Evolutionary conservation across 805 yeast genomes (phyloP).

Genomic region (Yueomyces sinensis): DNA sequence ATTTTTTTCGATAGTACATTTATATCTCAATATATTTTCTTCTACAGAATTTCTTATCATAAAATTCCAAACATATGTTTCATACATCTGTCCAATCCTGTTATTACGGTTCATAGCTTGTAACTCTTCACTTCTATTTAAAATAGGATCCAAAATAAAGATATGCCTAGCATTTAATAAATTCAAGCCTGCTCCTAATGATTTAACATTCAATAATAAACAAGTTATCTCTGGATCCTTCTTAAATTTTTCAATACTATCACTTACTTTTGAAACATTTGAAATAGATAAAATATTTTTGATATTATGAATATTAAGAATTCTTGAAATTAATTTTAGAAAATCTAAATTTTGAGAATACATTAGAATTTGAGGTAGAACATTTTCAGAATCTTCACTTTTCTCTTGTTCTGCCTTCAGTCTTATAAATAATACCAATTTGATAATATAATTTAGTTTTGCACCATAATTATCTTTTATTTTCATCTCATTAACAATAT

Average conservation of each 20-base stretch:
- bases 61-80: constrained; percentile 89
- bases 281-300: constrained; percentile 28
- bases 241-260: constrained; percentile 39
- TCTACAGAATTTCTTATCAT: constrained; percentile 76
- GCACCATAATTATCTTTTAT: constrained; percentile 56
- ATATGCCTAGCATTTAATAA: constrained; percentile 88
- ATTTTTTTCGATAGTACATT: constrained; percentile 14
- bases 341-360: constrained; percentile 86
- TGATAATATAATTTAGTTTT: constrained; percentile 71
- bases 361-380: constrained; percentile 60
- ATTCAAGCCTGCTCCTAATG: constrained; percentile 85
- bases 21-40: constrained; percentile 53
- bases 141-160: constrained; percentile 82
- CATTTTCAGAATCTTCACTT: background rate
- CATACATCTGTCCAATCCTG: constrained; percentile 74
- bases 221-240: constrained; percentile 57
- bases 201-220: constrained; percentile 69
- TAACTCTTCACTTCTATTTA: constrained; percentile 73
- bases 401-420: constrained; percentile 29
- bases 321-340: constrained; percentile 49
- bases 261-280: constrained; percentile 23
- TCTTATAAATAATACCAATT: constrained; percentile 54
- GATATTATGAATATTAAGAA: constrained; percentile 48
- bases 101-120: constrained; percentile 91
- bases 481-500: constrained; percentile 32